These are phyloP conservation scores for Dryas drummondii DNA, from an alignment of 306 rosid species.

Conservation along the genomic window DNA sequence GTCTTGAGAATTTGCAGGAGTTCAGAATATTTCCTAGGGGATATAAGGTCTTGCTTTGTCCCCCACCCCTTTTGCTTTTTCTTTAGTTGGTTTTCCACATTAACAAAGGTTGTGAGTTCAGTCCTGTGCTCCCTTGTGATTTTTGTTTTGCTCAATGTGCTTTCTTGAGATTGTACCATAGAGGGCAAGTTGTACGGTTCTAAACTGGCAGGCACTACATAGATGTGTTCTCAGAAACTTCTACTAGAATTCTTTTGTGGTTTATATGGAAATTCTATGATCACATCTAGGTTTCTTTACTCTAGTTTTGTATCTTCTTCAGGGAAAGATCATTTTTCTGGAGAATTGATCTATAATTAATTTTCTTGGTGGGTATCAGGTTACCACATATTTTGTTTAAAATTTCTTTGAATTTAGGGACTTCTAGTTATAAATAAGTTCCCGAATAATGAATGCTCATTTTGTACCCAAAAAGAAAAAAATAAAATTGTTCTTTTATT, in stretches of 20 bases:
- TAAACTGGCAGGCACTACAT: background rate
- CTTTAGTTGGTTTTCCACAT: background rate
- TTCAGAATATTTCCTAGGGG: background rate
- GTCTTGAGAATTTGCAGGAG: background rate
- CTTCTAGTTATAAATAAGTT: background rate
- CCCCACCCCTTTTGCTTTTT: background rate
- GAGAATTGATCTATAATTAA: background rate
- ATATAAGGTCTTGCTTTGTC: background rate
- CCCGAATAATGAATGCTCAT: background rate
- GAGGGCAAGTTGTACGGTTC: background rate
- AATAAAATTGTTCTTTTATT: background rate
- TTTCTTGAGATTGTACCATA: background rate
- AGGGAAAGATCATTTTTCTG: background rate
- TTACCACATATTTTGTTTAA: background rate
- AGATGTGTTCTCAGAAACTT: background rate
- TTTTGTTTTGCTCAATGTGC: background rate
- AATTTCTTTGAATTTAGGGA: constrained; percentile 9
- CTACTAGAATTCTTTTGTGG: background rate
- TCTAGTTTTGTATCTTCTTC: background rate
- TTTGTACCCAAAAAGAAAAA: background rate
- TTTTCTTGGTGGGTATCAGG: background rate
- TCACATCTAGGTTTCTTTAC: background rate
- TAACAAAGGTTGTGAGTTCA: background rate
- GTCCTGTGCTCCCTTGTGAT: background rate
- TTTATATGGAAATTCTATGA: no score